Percentiles rank a stretch among this genome's conserved stretches.
Evolutionary conservation across 371 early-diverging fungal genomes (phyloP).

Genomic region (Apophysomyces elegans): DNA sequence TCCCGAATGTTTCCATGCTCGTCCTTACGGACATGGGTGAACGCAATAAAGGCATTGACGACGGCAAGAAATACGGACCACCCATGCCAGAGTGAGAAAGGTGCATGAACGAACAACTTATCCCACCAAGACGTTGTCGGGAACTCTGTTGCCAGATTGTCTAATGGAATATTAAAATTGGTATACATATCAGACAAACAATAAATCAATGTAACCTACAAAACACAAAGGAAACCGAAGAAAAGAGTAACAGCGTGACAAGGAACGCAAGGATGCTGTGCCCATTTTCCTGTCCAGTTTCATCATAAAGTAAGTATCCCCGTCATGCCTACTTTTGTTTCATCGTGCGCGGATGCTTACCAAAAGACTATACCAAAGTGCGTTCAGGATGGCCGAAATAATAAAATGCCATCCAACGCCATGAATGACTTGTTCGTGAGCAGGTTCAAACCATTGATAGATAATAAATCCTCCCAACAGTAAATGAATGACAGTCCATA

Average conservation of each 20-base stretch:
- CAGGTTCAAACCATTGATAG: constrained; percentile 65
- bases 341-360: constrained; percentile 34
- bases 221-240: constrained; percentile 55
- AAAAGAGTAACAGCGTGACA: constrained; percentile 48
- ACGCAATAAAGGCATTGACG: constrained; percentile 64
- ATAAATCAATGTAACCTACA: constrained; percentile 32
- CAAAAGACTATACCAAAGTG: constrained; percentile 66
- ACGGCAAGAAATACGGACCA: constrained; percentile 68
- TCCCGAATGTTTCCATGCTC: constrained; percentile 17
- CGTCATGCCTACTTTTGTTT: too few species aligned
- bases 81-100: constrained; percentile 77
- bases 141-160: constrained; percentile 54
- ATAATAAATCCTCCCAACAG: constrained; percentile 70
- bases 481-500: constrained; percentile 70
- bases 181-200: too few species aligned
- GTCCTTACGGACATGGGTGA: constrained; percentile 47
- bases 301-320: background rate
- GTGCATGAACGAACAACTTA: constrained; percentile 69
- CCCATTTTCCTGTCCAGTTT: constrained; percentile 19
- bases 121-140: constrained; percentile 52
- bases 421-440: constrained; percentile 64
- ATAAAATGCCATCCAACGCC: constrained; percentile 75
- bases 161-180: constrained; percentile 13
- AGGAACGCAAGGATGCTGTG: constrained; percentile 52
- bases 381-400: constrained; percentile 58